Evolutionary conservation across 1,139 yeast species (phyloP).

Genomic region (Magnusiomyces paraingens): DNA sequence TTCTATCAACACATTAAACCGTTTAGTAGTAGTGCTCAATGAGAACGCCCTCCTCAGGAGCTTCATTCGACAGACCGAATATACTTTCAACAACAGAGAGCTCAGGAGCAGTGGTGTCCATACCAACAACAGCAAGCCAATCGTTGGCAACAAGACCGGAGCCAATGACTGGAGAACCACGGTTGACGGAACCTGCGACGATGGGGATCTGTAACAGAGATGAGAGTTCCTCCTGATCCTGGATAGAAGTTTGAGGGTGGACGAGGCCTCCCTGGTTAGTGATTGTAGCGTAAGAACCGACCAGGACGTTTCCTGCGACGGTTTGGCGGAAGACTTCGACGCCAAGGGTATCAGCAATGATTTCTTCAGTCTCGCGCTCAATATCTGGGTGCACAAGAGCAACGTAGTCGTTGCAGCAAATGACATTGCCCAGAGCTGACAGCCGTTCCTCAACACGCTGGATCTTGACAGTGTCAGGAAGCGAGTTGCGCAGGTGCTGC

Average conservation of each 20-base stretch:
- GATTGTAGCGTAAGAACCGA: slow-evolving; percentile 91
- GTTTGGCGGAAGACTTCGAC: slow-evolving; percentile 99
- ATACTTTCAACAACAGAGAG: slow-evolving; percentile 93
- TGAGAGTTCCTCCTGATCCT: slow-evolving; percentile 96
- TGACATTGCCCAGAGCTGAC: slow-evolving; percentile 94
- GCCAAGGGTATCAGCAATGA: slow-evolving; percentile 97
- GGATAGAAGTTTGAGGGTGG: slow-evolving; percentile 94
- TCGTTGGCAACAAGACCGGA: slow-evolving; percentile 99
- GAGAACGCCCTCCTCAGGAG: slow-evolving; percentile 37
- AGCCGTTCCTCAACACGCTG: slow-evolving; percentile 98
- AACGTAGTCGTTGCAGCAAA: slow-evolving; percentile 98
- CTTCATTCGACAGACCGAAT: slow-evolving; percentile 45
- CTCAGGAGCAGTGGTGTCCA: slow-evolving; percentile 98
- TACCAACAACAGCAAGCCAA: slow-evolving; percentile 95
- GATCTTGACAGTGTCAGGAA: slow-evolving; percentile 93
- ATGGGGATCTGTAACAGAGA: slow-evolving; percentile 93
- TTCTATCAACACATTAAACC: not conserved
- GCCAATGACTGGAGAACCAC: slow-evolving; percentile 96
- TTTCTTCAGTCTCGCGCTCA: slow-evolving; percentile 97
- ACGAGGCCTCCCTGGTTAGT: slow-evolving; percentile 98
- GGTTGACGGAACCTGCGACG: slow-evolving; percentile 97
- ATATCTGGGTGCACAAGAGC: slow-evolving; percentile 99
- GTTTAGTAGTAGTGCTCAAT: slow-evolving; percentile 36
- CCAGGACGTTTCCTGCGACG: slow-evolving; percentile 94
- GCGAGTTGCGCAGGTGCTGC: slow-evolving; percentile 92